Percentiles rank a stretch among this genome's conserved stretches.
These are phyloP conservation scores for Quercus glauca DNA, from an alignment of 306 rosid genomes.

Conservation along the genomic window DNA sequence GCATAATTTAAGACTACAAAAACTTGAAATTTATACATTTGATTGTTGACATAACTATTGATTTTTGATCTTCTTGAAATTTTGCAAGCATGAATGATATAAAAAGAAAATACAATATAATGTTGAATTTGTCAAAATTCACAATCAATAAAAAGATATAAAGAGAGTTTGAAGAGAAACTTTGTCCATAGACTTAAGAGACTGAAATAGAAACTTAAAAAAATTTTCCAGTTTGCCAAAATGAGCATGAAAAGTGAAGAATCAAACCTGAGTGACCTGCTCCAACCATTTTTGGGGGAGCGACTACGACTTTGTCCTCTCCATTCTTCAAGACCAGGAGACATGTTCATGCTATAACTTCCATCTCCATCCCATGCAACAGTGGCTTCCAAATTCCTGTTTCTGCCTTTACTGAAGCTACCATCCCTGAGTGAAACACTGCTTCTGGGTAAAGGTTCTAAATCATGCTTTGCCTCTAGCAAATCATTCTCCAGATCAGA, in stretches of 20 bases:
- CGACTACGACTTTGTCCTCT: conserved; percentile 50
- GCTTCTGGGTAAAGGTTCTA: conserved; percentile 61
- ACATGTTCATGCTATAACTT: conserved; percentile 53
- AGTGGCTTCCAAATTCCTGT: conserved; percentile 43
- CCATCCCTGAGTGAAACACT: conserved; percentile 60
- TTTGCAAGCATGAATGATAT: too few species aligned
- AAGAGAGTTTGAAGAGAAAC: too few species aligned
- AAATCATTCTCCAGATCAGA: conserved; percentile 54
- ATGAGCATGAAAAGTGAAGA: background rate
- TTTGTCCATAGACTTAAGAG: background rate
- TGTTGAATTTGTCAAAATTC: too few species aligned
- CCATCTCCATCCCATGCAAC: conserved; percentile 64
- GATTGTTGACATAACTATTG: too few species aligned
- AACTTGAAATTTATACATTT: too few species aligned
- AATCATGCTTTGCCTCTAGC: conserved; percentile 45
- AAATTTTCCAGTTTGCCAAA: background rate
- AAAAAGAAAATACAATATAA: too few species aligned
- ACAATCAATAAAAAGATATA: too few species aligned
- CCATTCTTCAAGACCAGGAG: conserved; percentile 83
- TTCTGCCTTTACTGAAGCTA: conserved; percentile 43
- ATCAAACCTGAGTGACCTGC: conserved; percentile 63
- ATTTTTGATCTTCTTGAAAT: too few species aligned
- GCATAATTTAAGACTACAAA: too few species aligned
- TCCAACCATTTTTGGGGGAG: conserved; percentile 73
- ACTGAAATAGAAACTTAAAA: background rate